These are phyloP conservation scores for Helotiales sp. DNA, from an alignment of 2,329 filamentous ascomycete species.

Conservation along the genomic window DNA sequence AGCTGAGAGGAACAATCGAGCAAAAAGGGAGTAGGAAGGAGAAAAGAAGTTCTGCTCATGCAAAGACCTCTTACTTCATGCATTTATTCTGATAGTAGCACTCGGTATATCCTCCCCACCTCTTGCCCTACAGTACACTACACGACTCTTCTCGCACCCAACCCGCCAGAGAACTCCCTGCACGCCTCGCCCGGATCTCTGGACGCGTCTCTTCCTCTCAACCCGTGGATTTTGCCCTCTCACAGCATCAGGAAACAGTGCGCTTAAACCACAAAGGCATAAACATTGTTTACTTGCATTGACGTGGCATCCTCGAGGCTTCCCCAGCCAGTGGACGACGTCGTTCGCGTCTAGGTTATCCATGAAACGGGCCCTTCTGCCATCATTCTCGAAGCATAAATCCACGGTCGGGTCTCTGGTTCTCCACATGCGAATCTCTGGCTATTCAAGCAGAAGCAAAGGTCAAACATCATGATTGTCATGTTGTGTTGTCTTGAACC, in stretches of 20 bases:
- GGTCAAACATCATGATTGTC: background rate
- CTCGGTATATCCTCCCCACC: conserved; percentile 4
- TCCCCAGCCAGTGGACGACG: conserved; percentile 5
- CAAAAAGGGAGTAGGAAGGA: background rate
- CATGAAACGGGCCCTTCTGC: conserved; percentile 1
- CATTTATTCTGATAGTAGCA: conserved; percentile 5
- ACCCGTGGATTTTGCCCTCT: background rate
- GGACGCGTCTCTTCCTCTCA: background rate
- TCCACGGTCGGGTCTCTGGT: background rate
- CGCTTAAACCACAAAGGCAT: conserved; percentile 24
- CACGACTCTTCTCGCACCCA: background rate
- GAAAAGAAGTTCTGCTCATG: background rate
- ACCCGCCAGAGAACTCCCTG: background rate
- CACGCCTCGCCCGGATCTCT: background rate
- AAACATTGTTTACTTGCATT: conserved; percentile 32
- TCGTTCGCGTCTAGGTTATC: background rate
- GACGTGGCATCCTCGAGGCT: conserved; percentile 23
- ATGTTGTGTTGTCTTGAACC: background rate
- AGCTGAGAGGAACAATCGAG: background rate
- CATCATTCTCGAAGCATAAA: background rate
- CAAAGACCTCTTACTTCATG: background rate
- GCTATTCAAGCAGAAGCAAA: background rate
- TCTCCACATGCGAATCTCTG: background rate
- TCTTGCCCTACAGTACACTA: background rate
- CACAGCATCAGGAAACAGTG: background rate